Conservation (phyloP, 768 basidiomycete species). For the Leccinum rimulosum region DNA sequence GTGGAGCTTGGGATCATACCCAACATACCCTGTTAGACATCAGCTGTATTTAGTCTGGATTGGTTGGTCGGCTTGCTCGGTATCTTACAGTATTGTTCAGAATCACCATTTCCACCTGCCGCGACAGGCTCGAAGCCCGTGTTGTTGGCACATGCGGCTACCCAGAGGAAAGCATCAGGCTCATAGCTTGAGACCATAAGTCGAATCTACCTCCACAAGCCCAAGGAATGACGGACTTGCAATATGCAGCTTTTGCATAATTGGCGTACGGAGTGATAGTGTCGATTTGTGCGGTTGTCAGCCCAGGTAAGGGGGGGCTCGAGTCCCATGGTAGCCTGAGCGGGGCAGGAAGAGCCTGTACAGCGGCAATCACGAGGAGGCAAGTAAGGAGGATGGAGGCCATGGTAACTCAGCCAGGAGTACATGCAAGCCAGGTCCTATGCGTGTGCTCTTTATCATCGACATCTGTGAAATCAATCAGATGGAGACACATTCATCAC, state of each 20-base stretch:
- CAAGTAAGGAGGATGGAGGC: not conserved
- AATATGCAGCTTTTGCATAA: slow-evolving; percentile 51
- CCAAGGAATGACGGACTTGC: slow-evolving; percentile 45
- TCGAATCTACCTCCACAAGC: slow-evolving; percentile 46
- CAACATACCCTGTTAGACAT: slow-evolving; percentile 28
- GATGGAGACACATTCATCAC: not conserved
- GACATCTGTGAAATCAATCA: not conserved
- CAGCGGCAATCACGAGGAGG: slow-evolving; percentile 10
- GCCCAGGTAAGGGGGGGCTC: slow-evolving; percentile 26
- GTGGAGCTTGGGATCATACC: slow-evolving; percentile 38
- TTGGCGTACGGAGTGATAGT: slow-evolving; percentile 45
- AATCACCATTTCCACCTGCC: slow-evolving; percentile 42
- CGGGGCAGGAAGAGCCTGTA: slow-evolving; percentile 20
- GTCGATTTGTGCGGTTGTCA: slow-evolving; percentile 40
- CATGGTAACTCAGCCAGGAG: slow-evolving; percentile 3
- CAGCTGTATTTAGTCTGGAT: not conserved
- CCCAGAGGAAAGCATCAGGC: not conserved
- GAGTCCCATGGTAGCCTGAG: slow-evolving; percentile 16
- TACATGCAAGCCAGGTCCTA: not conserved
- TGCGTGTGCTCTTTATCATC: not conserved
- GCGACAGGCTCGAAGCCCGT: slow-evolving; percentile 42
- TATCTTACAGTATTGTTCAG: slow-evolving; percentile 39
- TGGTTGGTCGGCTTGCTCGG: not conserved
- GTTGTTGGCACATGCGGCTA: slow-evolving; percentile 43
- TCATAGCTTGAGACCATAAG: not conserved